These are phyloP conservation scores for Ceratopteris richardii DNA, from an alignment of 75 land plant genomes.

Conservation along the genomic window DNA sequence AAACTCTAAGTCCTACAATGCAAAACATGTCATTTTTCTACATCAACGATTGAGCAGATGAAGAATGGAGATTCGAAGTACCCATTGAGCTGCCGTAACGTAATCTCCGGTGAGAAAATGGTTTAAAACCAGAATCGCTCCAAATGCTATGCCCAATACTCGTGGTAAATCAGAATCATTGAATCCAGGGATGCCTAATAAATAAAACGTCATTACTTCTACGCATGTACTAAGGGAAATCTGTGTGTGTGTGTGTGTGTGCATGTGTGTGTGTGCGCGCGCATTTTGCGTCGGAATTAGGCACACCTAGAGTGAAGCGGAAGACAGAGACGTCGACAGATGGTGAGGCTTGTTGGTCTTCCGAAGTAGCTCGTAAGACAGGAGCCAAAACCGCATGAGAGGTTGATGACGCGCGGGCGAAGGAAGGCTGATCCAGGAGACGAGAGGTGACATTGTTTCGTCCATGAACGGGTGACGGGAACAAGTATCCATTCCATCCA, in stretches of 20 bases:
- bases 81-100: constrained; percentile 48
- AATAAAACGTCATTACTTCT: neutral
- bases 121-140: constrained; percentile 55
- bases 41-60: no score
- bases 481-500: no score
- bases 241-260: neutral
- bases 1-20: no score
- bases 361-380: neutral
- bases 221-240: neutral
- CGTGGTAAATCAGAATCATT: constrained; percentile 87
- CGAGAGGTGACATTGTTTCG: no score
- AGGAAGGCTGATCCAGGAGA: no score
- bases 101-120: constrained; percentile 42
- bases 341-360: neutral
- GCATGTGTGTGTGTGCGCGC: neutral
- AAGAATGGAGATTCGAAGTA: no score
- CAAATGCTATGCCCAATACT: constrained; percentile 59
- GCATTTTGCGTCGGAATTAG: neutral
- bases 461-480: no score
- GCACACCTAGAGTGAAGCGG: constrained; percentile 83
- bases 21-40: no score
- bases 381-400: no score
- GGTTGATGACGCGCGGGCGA: no score
- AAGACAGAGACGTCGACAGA: constrained; percentile 54
- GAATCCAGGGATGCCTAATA: constrained; percentile 78